Base-by-base conservation (phyloP, 305 asterid genomes). In the Plantago coronopus region DNA sequence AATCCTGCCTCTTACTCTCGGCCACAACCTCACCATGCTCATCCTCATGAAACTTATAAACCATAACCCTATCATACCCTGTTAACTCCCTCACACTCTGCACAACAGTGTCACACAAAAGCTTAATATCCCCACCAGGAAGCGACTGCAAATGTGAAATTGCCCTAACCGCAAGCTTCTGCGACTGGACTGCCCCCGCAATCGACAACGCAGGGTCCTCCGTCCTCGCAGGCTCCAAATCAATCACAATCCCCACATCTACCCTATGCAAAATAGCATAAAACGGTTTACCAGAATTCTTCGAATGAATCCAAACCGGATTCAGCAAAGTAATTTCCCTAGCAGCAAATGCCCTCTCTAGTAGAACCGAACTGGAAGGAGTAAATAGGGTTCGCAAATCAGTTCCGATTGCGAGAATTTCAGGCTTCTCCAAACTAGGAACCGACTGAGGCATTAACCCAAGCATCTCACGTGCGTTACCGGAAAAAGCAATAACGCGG, bases 21-120 rank as follows among this genome's bases (percentile, higher is more conserved):
- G 98, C 83, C 66, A 91, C 87, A 69, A 91, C 96, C 80, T 91
- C 96, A 25, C 96, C 98, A 6, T 91, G 98, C 62, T 91, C 94
- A 61, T 91, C 96, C 61, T 91, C 96, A 2, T 88, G 96, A 77
- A 91, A 91, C 74, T 84, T 91, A 61, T 91, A 91, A 43, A 91
- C 96, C 96, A 88, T 91, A 17, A 91, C 97, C 65, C 95, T 75
- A 48, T 90, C 97, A 46, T 87, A 90, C n/a, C 97, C 96, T 0
- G 95, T 87, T 16, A 91, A 85, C 73, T 88, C 94, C 79, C 95
- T 84, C 46, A 91, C 93, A 48, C 91, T 64, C 72, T 80, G 79
- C n/a, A 91, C 98, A 17, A 91, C 96, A 0, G 91, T 78, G 50
- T 86, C 94, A 61, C 96, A 91, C 53, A 91, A 70, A 44, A 88